These are phyloP conservation scores for Capsicum rhomboideum DNA, from an alignment of 257 asterid genomes.

Conservation along the genomic window DNA sequence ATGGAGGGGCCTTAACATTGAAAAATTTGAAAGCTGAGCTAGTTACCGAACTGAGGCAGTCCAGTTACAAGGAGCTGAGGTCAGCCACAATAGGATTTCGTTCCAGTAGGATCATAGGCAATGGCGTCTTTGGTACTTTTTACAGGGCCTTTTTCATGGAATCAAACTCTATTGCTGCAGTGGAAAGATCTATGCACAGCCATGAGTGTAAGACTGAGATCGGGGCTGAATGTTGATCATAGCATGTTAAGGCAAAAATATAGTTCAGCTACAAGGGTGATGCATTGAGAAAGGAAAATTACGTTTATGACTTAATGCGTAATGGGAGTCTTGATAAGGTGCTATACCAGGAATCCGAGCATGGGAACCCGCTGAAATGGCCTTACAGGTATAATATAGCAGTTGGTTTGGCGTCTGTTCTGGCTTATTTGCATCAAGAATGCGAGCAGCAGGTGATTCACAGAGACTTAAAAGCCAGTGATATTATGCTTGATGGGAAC, in stretches of 20 bases:
- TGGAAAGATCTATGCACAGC: constrained; percentile 69
- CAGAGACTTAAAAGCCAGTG: constrained; percentile 74
- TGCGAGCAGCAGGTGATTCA: constrained; percentile 93
- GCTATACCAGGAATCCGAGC: constrained; percentile 33
- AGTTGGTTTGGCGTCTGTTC: constrained; percentile 70
- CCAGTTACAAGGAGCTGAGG: constrained; percentile 53
- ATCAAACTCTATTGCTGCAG: constrained; percentile 42
- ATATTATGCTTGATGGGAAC: constrained; percentile 58
- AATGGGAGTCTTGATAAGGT: constrained; percentile 64
- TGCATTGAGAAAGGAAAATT: too few species aligned
- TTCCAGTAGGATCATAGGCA: constrained; percentile 57
- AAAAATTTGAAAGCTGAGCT: constrained; percentile 43
- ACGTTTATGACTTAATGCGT: constrained; percentile 29
- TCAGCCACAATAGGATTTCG: constrained; percentile 76
- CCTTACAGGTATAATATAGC: constrained; percentile 62
- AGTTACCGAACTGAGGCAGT: constrained; percentile 61
- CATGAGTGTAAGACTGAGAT: constrained; percentile 83
- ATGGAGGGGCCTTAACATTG: constrained; percentile 44
- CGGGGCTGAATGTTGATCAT: constrained; percentile 69
- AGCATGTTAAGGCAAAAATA: constrained; percentile 77
- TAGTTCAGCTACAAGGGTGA: constrained; percentile 48
- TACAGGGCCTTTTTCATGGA: constrained; percentile 8
- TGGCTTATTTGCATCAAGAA: constrained; percentile 77
- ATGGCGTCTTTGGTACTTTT: constrained; percentile 86
- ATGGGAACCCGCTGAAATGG: constrained; percentile 50